Conservation (phyloP, 2,329 filamentous ascomycete species). For the Phaeophleospora eucalypticola region DNA sequence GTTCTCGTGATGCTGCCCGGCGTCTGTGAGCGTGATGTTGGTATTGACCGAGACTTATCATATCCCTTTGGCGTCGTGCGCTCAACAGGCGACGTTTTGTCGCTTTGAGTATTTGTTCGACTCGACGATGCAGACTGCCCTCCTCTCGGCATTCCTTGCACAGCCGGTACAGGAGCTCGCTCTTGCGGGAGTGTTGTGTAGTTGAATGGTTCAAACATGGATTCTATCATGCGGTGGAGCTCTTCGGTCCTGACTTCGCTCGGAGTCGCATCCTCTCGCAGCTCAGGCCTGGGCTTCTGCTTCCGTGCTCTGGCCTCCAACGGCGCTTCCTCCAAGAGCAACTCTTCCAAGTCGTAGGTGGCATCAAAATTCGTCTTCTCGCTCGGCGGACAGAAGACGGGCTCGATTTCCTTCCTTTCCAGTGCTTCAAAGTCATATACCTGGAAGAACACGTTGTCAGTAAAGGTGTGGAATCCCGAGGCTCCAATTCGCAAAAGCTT, state of each 20-base stretch:
- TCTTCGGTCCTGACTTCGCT: constrained; percentile 95
- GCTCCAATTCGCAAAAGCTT: constrained; percentile 77
- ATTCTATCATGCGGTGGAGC: constrained; percentile 89
- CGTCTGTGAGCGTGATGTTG: constrained; percentile 32
- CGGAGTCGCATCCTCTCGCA: constrained; percentile 91
- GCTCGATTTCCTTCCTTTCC: constrained; percentile 81
- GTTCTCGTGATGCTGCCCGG: constrained; percentile 36
- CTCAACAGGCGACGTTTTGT: constrained; percentile 4
- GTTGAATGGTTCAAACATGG: constrained; percentile 89
- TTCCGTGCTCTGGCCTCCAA: constrained; percentile 86
- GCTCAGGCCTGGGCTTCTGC: constrained; percentile 85
- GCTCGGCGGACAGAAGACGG: constrained; percentile 86
- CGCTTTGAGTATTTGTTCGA: constrained; percentile 10
- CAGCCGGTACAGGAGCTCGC: constrained; percentile 40
- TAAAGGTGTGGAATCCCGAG: constrained; percentile 77
- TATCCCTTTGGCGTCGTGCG: background rate
- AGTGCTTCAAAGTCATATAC: constrained; percentile 78
- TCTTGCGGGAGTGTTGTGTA: constrained; percentile 81
- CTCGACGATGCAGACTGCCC: background rate
- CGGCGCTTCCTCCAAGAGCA: constrained; percentile 89
- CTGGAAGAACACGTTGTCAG: constrained; percentile 83
- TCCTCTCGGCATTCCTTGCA: background rate
- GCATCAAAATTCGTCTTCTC: constrained; percentile 99
- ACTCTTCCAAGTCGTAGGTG: constrained; percentile 92
- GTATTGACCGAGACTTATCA: constrained; percentile 2